phyloP scores from a whole-genome alignment of 2,329 filamentous ascomycete genomes.

The Colletotrichum karsti region DNA sequence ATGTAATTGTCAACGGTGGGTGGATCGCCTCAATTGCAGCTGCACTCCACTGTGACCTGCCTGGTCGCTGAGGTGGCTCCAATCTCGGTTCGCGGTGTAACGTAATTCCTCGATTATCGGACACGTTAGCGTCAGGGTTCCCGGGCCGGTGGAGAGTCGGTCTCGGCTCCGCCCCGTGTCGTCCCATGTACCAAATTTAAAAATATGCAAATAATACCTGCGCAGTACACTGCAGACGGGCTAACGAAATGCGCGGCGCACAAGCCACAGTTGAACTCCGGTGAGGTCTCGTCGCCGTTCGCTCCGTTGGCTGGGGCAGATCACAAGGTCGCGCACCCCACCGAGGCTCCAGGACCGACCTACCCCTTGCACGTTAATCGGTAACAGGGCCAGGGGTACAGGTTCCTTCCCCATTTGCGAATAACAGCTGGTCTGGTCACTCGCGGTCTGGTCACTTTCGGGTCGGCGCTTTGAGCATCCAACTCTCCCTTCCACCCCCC shows the following conservation, averaged over 20 bases:
- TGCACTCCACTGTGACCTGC: not conserved
- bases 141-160: slow-evolving; percentile 3
- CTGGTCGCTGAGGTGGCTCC: not conserved
- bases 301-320: slow-evolving; percentile 10
- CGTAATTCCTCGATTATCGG: slow-evolving; percentile 11
- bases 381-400: slow-evolving; percentile 26
- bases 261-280: slow-evolving; percentile 14
- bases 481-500: slow-evolving; percentile 20
- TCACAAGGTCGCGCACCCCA: slow-evolving; percentile 1
- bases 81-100: not conserved
- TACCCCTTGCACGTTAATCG: slow-evolving; percentile 27
- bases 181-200: slow-evolving; percentile 13
- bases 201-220: slow-evolving; percentile 21
- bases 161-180: slow-evolving; percentile 20
- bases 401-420: slow-evolving; percentile 22
- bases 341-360: slow-evolving; percentile 14
- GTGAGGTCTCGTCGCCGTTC: slow-evolving; percentile 8
- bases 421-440: slow-evolving; percentile 3
- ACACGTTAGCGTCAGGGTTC: not conserved
- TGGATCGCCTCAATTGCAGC: not conserved
- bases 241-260: slow-evolving; percentile 1
- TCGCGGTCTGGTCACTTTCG: not conserved
- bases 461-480: slow-evolving; percentile 17
- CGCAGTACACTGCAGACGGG: not conserved
- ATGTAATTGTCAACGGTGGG: slow-evolving; percentile 10